These are phyloP conservation scores for Alternaria sp. DNA, from an alignment of 2,329 filamentous ascomycete genomes.

Conservation along the genomic window DNA sequence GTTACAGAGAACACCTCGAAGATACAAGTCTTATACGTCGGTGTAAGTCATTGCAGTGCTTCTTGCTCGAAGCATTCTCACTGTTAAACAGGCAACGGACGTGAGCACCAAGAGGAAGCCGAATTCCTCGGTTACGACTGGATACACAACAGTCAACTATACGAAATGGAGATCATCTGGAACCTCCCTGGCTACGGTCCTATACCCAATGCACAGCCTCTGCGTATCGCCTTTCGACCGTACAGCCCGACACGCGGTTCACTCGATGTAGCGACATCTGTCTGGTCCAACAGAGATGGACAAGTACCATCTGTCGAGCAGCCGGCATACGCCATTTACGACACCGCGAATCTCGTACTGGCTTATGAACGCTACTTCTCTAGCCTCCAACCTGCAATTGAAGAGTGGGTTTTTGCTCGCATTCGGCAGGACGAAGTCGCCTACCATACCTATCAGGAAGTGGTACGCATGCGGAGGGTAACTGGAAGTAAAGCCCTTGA, in stretches of 20 bases:
- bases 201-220: slow-evolving; percentile 33
- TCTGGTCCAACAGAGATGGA: slow-evolving; percentile 44
- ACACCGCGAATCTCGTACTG: slow-evolving; percentile 39
- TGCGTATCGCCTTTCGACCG: slow-evolving; percentile 39
- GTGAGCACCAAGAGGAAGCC: slow-evolving; percentile 47
- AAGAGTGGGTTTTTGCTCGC: slow-evolving; percentile 44
- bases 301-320: slow-evolving; percentile 38
- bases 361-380: slow-evolving; percentile 42
- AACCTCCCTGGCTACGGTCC: slow-evolving; percentile 47
- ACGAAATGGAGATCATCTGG: slow-evolving; percentile 48
- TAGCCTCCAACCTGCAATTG: slow-evolving; percentile 38
- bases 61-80: slow-evolving; percentile 13
- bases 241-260: slow-evolving; percentile 40
- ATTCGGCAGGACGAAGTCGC: slow-evolving; percentile 42
- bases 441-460: slow-evolving; percentile 43
- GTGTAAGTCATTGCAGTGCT: slow-evolving; percentile 27
- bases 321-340: slow-evolving; percentile 48
- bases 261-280: slow-evolving; percentile 40
- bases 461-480: slow-evolving; percentile 38
- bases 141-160: slow-evolving; percentile 34
- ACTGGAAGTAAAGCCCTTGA: slow-evolving; percentile 37
- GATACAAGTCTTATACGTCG: slow-evolving; percentile 44
- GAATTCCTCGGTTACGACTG: slow-evolving; percentile 45
- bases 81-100: slow-evolving; percentile 43
- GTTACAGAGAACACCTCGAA: slow-evolving; percentile 45